A percentile compares a stretch with the other conserved stretches of the same genome.
Evolutionary conservation across 768 basidiomycete genomes (phyloP).

Genomic region (Kwoniella mangroviensis): DNA sequence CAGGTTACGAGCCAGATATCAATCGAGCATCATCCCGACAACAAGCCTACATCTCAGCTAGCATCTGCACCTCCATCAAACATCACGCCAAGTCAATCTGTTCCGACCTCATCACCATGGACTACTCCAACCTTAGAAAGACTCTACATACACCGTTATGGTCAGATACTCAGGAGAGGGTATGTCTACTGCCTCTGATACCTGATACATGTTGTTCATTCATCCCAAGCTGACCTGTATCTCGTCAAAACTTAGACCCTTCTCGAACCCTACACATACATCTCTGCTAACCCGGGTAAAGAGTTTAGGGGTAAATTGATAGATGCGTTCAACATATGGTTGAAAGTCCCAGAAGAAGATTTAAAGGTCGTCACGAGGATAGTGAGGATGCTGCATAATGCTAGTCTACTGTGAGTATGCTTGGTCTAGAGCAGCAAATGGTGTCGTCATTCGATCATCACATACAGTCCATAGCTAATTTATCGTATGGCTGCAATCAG

Average conservation of each 20-base stretch:
- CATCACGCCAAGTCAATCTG: background rate
- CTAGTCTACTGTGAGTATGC: slow-evolving; percentile 76
- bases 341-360: slow-evolving; percentile 75
- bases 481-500: slow-evolving; percentile 59
- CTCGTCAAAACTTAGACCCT: slow-evolving; percentile 61
- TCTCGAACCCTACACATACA: slow-evolving; percentile 86
- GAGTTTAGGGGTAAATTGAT: slow-evolving; percentile 87
- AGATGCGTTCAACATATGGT: slow-evolving; percentile 91
- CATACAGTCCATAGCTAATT: background rate
- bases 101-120: slow-evolving; percentile 28
- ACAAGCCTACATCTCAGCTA: too few relatives aligned
- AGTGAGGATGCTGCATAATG: slow-evolving; percentile 92
- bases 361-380: slow-evolving; percentile 75
- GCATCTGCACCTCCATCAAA: background rate
- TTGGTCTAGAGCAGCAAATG: background rate
- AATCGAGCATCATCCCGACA: too few relatives aligned
- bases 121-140: slow-evolving; percentile 45
- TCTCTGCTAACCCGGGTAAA: slow-evolving; percentile 83
- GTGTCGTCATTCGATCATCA: background rate
- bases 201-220: too few relatives aligned
- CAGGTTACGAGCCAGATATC: too few relatives aligned
- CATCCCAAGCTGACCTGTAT: background rate
- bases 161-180: slow-evolving; percentile 33
- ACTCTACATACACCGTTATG: slow-evolving; percentile 31
- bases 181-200: too few relatives aligned